These are phyloP conservation scores for Penicillium chermesinum DNA, from an alignment of 495 filamentous ascomycete genomes.

Conservation along the genomic window DNA sequence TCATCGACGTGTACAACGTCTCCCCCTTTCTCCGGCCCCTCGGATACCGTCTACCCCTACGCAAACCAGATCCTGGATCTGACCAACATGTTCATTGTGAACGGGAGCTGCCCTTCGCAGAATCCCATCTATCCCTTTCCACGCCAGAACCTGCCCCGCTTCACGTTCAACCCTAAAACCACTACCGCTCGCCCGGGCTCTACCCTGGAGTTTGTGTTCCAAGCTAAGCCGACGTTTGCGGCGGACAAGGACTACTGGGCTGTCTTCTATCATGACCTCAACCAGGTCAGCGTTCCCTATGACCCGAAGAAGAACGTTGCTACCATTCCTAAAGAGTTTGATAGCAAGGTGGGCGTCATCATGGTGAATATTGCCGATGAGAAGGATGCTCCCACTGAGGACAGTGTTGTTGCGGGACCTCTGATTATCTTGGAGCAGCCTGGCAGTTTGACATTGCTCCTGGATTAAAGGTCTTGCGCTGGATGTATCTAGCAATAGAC, in stretches of 20 bases:
- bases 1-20: conserved; percentile 48
- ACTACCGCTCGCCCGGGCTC: conserved; percentile 40
- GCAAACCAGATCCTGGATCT: conserved; percentile 49
- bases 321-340: conserved; percentile 41
- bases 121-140: conserved; percentile 48
- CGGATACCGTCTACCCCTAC: conserved; percentile 49
- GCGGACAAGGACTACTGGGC: conserved; percentile 38
- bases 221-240: conserved; percentile 37
- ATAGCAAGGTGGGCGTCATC: conserved; percentile 42
- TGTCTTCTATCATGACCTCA: conserved; percentile 47
- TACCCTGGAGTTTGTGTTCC: conserved; percentile 35
- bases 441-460: conserved; percentile 4
- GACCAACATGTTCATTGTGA: conserved; percentile 45
- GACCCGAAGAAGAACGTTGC: conserved; percentile 32
- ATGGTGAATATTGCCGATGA: conserved; percentile 41
- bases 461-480: not conserved
- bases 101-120: conserved; percentile 41
- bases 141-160: conserved; percentile 37
- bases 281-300: conserved; percentile 42
- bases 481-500: not conserved
- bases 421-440: conserved; percentile 39
- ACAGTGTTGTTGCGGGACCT: conserved; percentile 39
- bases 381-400: conserved; percentile 41
- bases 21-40: conserved; percentile 45
- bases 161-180: conserved; percentile 32